These are phyloP conservation scores for Daedaleopsis sinensis DNA, from an alignment of 768 basidiomycete genomes.

Conservation along the genomic window DNA sequence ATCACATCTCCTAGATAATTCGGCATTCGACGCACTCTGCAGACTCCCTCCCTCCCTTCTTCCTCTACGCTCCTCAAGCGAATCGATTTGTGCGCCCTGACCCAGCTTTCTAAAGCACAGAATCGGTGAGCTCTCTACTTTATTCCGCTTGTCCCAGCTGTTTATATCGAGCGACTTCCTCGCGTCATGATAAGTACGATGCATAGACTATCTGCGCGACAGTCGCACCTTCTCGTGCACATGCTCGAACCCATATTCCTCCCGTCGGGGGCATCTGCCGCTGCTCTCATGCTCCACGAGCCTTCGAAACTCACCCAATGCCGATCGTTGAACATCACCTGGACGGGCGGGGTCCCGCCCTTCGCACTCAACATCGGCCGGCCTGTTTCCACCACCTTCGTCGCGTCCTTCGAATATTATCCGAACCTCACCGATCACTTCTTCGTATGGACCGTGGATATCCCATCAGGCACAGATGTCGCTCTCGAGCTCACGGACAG, in stretches of 20 bases:
- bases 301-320: background rate
- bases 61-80: too few species aligned
- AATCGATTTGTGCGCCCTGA: too few species aligned
- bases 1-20: too few species aligned
- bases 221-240: too few species aligned
- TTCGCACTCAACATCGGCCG: background rate
- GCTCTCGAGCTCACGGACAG: background rate
- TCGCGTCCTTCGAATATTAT: background rate
- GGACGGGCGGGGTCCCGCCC: background rate
- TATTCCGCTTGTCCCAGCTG: too few species aligned
- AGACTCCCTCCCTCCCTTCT: too few species aligned
- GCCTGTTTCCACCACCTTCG: background rate
- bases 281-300: background rate
- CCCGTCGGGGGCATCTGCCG: background rate
- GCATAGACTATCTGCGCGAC: too few species aligned
- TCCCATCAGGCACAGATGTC: background rate
- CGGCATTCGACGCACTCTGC: too few species aligned
- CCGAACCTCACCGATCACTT: background rate
- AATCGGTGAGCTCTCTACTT: too few species aligned
- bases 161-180: too few species aligned
- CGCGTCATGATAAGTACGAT: too few species aligned
- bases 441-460: background rate
- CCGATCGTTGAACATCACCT: background rate
- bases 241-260: background rate
- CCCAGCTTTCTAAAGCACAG: too few species aligned